phyloP scores from a whole-genome alignment of 164 flowering plant species.

The Nymphaea colorata region DNA sequence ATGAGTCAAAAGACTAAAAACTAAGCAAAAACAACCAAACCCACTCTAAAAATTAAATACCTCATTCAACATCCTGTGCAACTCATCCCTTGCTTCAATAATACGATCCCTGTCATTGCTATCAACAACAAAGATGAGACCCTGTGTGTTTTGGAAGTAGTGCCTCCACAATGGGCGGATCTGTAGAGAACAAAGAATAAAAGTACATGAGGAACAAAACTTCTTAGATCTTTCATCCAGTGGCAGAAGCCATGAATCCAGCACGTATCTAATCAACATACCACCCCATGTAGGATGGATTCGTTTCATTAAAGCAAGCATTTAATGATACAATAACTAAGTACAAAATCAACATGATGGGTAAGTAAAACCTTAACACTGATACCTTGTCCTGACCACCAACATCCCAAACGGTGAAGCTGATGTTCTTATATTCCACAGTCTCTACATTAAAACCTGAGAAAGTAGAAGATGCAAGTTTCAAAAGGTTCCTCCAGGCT shows the following conservation, averaged over 20 bases:
- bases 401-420: slow-evolving; percentile 99
- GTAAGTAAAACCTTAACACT: too few species aligned
- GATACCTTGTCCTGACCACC: slow-evolving; percentile 97
- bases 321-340: background rate
- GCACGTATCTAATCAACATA: too few species aligned
- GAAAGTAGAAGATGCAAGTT: slow-evolving; percentile 3
- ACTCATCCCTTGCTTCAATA: slow-evolving; percentile 93
- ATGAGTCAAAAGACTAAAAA: too few species aligned
- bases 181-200: slow-evolving; percentile 19
- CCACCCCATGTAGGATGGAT: background rate
- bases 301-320: background rate
- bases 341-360: too few species aligned
- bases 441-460: slow-evolving; percentile 95
- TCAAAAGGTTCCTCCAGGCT: background rate
- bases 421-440: slow-evolving; percentile 91
- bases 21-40: too few species aligned
- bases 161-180: slow-evolving; percentile 99
- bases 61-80: slow-evolving; percentile 98
- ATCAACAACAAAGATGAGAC: slow-evolving; percentile 93
- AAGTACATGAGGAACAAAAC: background rate
- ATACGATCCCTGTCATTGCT: slow-evolving; percentile 96
- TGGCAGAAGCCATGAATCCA: too few species aligned
- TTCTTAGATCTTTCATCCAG: background rate
- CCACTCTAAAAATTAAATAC: slow-evolving; percentile 7
- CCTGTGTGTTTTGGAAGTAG: slow-evolving; percentile 96